These are phyloP conservation scores for Vigna mungo DNA, from an alignment of 306 rosid genomes.

Conservation along the genomic window DNA sequence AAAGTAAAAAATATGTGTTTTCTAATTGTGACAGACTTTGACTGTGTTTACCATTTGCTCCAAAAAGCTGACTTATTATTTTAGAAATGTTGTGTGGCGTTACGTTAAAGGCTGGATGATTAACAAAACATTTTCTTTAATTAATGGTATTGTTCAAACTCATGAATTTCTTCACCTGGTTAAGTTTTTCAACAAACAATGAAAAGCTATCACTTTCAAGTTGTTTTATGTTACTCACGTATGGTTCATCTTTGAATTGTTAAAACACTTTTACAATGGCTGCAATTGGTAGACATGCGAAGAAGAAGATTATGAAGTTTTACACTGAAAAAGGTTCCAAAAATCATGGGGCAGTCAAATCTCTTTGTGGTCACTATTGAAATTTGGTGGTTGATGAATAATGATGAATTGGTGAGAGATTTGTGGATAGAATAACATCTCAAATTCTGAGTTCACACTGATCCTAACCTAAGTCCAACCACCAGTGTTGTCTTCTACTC, in stretches of 20 bases:
- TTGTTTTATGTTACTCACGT: neutral
- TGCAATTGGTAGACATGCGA: neutral
- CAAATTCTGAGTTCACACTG: constrained; percentile 20
- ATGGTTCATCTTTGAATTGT: constrained; percentile 1
- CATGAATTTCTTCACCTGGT: neutral
- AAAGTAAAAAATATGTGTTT: too few species aligned
- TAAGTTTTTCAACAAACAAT: neutral
- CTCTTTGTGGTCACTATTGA: constrained; percentile 8
- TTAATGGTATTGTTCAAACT: neutral
- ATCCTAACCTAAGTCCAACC: constrained; percentile 12
- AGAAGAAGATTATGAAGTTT: too few species aligned
- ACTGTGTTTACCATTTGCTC: neutral
- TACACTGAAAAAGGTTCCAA: neutral
- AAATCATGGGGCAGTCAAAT: constrained; percentile 7
- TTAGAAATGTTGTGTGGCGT: too few species aligned
- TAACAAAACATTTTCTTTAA: neutral
- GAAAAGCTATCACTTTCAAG: neutral
- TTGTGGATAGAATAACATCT: constrained; percentile 23
- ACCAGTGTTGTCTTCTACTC: constrained; percentile 5
- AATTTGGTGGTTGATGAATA: constrained; percentile 45
- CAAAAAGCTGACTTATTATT: neutral
- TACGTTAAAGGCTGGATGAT: too few species aligned
- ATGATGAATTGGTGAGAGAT: constrained; percentile 21
- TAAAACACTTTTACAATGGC: neutral
- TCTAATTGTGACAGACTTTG: neutral